Percentiles rank a stretch among this genome's conserved stretches.
Conservation (phyloP, 225 moss, liverwort and hornwort species). For the Neckera pumila region DNA sequence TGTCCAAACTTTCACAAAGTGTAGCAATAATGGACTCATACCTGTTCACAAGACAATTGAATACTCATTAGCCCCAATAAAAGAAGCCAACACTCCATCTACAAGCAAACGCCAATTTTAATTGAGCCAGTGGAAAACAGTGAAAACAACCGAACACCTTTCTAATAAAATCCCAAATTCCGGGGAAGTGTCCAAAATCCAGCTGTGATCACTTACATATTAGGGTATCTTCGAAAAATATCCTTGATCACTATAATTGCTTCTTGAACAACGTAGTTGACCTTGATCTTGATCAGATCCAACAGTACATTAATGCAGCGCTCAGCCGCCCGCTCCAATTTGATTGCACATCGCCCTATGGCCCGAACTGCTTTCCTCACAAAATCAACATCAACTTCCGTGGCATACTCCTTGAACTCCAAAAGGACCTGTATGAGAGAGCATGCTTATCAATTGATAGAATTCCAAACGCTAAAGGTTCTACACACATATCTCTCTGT, state of each 20-base stretch:
- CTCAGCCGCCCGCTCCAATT: slow-evolving; percentile 93
- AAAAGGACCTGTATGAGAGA: slow-evolving; percentile 61
- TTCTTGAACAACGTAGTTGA: slow-evolving; percentile 98
- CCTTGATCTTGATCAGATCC: slow-evolving; percentile 98
- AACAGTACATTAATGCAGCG: slow-evolving; percentile 94
- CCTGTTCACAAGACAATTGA: slow-evolving; percentile 21
- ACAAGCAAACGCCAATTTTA: background rate
- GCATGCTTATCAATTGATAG: background rate
- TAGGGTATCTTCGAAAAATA: slow-evolving; percentile 96
- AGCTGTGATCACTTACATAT: slow-evolving; percentile 45
- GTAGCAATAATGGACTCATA: slow-evolving; percentile 99
- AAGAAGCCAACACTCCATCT: background rate
- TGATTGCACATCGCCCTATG: slow-evolving; percentile 95
- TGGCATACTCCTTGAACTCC: slow-evolving; percentile 99
- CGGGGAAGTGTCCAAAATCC: background rate
- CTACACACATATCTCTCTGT: background rate
- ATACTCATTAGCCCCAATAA: background rate
- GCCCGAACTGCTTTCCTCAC: slow-evolving; percentile 98
- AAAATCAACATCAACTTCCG: slow-evolving; percentile 97
- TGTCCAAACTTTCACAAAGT: slow-evolving; percentile 98
- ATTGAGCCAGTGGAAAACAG: background rate
- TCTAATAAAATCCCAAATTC: background rate
- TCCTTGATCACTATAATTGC: slow-evolving; percentile 99
- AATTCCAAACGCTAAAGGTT: background rate
- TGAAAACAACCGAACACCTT: background rate